These are phyloP conservation scores for Vaccinium vitisidaea DNA, from an alignment of 148 eudicot genomes.

Conservation along the genomic window DNA sequence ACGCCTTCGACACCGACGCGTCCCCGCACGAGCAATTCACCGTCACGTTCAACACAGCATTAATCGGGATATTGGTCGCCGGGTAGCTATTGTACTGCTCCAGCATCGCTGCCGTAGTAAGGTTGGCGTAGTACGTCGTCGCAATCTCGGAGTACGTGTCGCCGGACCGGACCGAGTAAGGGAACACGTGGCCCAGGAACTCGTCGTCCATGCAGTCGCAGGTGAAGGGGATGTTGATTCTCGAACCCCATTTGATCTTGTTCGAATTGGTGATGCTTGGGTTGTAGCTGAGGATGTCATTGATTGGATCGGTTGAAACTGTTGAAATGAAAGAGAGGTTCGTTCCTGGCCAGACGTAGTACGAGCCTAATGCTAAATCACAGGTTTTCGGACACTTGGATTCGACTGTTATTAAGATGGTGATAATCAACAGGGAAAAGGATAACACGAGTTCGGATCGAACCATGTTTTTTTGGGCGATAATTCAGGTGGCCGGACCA, in stretches of 20 bases:
- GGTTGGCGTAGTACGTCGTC: conserved; percentile 35
- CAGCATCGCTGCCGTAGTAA: conserved; percentile 45
- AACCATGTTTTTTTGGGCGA: not conserved
- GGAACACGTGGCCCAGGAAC: conserved; percentile 49
- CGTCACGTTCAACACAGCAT: conserved; percentile 39
- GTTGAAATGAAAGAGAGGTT: conserved; percentile 28
- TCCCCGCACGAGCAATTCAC: conserved; percentile 81
- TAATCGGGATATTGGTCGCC: conserved; percentile 27
- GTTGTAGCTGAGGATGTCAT: conserved; percentile 39
- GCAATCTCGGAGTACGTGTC: conserved; percentile 50
- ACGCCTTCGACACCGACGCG: conserved; percentile 43
- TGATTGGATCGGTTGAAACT: not conserved
- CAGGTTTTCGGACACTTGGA: conserved; percentile 52
- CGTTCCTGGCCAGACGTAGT: conserved; percentile 30
- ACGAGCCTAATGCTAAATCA: conserved; percentile 60
- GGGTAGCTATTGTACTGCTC: conserved; percentile 39
- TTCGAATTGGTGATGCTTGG: conserved; percentile 30
- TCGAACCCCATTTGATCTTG: conserved; percentile 14
- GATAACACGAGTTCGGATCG: not conserved
- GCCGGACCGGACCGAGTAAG: conserved; percentile 25
- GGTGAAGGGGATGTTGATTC: conserved; percentile 60
- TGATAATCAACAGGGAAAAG: not conserved
- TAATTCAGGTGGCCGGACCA: too few relatives aligned
- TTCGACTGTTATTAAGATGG: conserved; percentile 19
- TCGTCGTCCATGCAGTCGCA: conserved; percentile 41